Conservation (phyloP, 2,329 filamentous ascomycete genomes). For the Blastomyces emzantsi region DNA sequence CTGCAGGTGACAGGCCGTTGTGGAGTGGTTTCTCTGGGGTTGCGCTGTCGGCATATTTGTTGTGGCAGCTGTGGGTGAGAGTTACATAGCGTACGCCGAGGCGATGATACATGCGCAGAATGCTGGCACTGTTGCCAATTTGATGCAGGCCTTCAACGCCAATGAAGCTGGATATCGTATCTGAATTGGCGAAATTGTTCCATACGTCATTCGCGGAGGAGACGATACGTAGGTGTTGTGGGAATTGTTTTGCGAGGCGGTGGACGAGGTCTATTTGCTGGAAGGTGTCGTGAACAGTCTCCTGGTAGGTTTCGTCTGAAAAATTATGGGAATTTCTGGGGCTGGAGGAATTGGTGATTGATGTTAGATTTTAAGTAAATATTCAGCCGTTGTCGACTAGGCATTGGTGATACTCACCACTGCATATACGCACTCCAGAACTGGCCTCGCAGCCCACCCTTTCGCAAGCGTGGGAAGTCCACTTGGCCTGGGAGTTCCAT, state of each 20-base stretch:
- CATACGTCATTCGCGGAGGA: constrained; percentile 51
- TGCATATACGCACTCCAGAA: constrained; percentile 83
- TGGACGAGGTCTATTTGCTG: constrained; percentile 66
- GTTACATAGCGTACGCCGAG: constrained; percentile 83
- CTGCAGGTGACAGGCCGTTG: constrained; percentile 62
- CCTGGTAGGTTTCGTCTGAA: constrained; percentile 21
- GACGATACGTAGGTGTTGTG: constrained; percentile 48
- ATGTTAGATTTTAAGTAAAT: neutral
- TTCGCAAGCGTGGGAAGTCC: constrained; percentile 64
- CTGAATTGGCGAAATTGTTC: constrained; percentile 56
- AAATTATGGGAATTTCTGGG: constrained; percentile 17
- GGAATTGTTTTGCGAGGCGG: constrained; percentile 55
- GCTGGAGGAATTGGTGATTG: neutral
- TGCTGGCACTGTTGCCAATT: constrained; percentile 65
- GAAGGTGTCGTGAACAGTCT: constrained; percentile 57
- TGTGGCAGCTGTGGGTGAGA: constrained; percentile 89
- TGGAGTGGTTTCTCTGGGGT: constrained; percentile 37
- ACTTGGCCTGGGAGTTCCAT: constrained; percentile 62
- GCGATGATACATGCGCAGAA: constrained; percentile 63
- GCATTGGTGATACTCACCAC: constrained; percentile 41
- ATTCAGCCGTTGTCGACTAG: neutral
- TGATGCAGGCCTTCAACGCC: constrained; percentile 87
- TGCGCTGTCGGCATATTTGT: constrained; percentile 78
- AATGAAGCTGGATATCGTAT: constrained; percentile 65
- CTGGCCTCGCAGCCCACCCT: constrained; percentile 61